These are phyloP conservation scores for Dentipellis sp. DNA, from an alignment of 768 basidiomycete species.

Conservation along the genomic window DNA sequence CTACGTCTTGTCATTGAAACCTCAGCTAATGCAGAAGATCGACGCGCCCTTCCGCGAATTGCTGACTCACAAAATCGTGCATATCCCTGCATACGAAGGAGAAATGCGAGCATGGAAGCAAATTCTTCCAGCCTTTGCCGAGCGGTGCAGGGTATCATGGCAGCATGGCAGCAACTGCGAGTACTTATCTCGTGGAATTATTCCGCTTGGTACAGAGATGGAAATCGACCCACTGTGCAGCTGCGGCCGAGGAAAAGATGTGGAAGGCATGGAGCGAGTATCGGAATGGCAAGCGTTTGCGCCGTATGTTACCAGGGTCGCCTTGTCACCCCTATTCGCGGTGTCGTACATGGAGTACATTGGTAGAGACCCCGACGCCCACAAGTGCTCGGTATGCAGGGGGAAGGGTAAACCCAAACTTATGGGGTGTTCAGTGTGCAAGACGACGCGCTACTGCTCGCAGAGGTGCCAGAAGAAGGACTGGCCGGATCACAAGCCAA, in stretches of 20 bases:
- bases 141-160: slow-evolving; percentile 46
- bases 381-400: slow-evolving; percentile 22
- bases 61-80: background rate
- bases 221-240: slow-evolving; percentile 36
- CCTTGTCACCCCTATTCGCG: slow-evolving; percentile 44
- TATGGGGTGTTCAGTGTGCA: slow-evolving; percentile 28
- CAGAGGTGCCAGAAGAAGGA: slow-evolving; percentile 34
- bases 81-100: slow-evolving; percentile 18
- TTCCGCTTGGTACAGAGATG: slow-evolving; percentile 31
- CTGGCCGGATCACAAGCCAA: slow-evolving; percentile 36
- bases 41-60: slow-evolving; percentile 22
- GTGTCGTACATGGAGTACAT: slow-evolving; percentile 39
- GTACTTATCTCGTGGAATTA: slow-evolving; percentile 22
- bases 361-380: slow-evolving; percentile 6
- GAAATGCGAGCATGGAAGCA: slow-evolving; percentile 40
- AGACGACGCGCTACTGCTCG: slow-evolving; percentile 33
- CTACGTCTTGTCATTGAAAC: slow-evolving; percentile 31
- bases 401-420: slow-evolving; percentile 23
- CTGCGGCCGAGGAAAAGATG: slow-evolving; percentile 43
- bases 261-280: slow-evolving; percentile 18
- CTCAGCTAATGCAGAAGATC: slow-evolving; percentile 14
- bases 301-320: slow-evolving; percentile 38
- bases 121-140: slow-evolving; percentile 39
- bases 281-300: slow-evolving; percentile 29
- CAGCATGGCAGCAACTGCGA: slow-evolving; percentile 37